phyloP scores from a whole-genome alignment of 2,329 filamentous ascomycete species.

The Ascochyta rabiei region DNA sequence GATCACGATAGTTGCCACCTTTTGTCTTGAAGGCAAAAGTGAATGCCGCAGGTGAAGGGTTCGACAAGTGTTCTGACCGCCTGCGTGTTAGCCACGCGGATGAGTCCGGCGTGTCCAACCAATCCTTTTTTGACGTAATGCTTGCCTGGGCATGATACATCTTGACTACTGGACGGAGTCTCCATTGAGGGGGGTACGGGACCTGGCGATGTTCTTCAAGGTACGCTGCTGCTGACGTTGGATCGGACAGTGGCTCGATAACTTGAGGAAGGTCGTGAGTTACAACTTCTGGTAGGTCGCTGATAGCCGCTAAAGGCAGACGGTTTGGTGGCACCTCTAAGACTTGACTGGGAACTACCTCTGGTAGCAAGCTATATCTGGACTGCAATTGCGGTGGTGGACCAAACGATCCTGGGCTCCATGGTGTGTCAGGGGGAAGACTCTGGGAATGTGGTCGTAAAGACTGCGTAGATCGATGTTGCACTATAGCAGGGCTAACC shows the following conservation, averaged over 20 bases:
- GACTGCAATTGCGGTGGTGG: slow-evolving; percentile 1
- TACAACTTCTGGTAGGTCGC: slow-evolving; percentile 10
- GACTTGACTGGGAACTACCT: slow-evolving; percentile 11
- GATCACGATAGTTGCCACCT: slow-evolving; percentile 34
- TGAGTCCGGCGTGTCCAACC: slow-evolving; percentile 33
- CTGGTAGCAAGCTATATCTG: slow-evolving; percentile 21
- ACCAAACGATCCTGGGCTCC: slow-evolving; percentile 25
- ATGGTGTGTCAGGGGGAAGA: slow-evolving; percentile 17
- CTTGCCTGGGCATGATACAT: slow-evolving; percentile 31
- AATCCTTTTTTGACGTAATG: slow-evolving; percentile 22
- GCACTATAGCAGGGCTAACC: slow-evolving; percentile 11
- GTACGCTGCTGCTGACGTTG: slow-evolving; percentile 27
- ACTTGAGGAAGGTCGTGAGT: background rate
- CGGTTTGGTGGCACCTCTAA: background rate
- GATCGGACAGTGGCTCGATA: slow-evolving; percentile 10
- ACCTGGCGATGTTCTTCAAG: slow-evolving; percentile 38
- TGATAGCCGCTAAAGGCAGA: background rate
- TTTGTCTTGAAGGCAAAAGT: slow-evolving; percentile 34
- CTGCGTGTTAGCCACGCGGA: slow-evolving; percentile 32
- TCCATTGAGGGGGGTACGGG: slow-evolving; percentile 43
- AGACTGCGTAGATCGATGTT: slow-evolving; percentile 20
- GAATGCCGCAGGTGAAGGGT: slow-evolving; percentile 23
- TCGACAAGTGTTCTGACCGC: slow-evolving; percentile 19
- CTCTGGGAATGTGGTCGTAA: slow-evolving; percentile 19
- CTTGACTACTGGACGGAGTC: slow-evolving; percentile 24